Percentiles rank a stretch among this genome's conserved stretches.
phyloP scores from a whole-genome alignment of 305 asterid species.

The Solanum aculeatissimum region DNA sequence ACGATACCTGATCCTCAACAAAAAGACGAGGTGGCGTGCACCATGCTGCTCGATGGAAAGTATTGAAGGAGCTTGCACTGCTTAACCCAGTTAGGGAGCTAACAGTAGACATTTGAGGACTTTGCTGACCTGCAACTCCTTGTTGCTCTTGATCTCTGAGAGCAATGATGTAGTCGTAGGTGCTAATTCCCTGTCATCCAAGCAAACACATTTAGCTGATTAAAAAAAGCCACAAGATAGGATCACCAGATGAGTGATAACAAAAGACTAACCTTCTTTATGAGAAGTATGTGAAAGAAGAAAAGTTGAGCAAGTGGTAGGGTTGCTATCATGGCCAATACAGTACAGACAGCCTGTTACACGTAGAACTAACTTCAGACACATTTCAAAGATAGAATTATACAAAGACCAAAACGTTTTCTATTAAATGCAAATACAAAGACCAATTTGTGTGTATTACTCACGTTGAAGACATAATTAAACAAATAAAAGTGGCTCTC shows the following conservation, averaged over 20 bases:
- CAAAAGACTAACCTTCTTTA: constrained; percentile 56
- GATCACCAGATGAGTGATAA: neutral
- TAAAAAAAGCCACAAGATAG: neutral
- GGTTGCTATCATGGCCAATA: constrained; percentile 97
- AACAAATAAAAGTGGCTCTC: neutral
- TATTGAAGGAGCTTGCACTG: constrained; percentile 87
- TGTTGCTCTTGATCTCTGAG: constrained; percentile 91
- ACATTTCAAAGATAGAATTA: neutral
- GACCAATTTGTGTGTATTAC: neutral
- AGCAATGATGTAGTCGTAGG: constrained; percentile 93
- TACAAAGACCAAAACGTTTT: neutral
- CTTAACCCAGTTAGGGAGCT: constrained; percentile 91
- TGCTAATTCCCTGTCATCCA: constrained; percentile 77
- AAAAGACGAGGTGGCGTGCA: constrained; percentile 97
- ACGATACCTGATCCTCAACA: constrained; percentile 88
- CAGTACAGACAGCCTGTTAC: constrained; percentile 78
- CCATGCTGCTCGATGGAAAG: constrained; percentile 90
- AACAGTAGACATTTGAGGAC: constrained; percentile 90
- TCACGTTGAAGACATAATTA: neutral
- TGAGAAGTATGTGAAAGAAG: constrained; percentile 97
- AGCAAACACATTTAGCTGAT: neutral
- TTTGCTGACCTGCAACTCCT: constrained; percentile 69
- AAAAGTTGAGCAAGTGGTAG: constrained; percentile 91
- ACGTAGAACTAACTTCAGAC: neutral
- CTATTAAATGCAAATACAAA: neutral